Evolutionary conservation across 805 yeast genomes (phyloP).

Genomic region (Schwanniomyces occidentalis): DNA sequence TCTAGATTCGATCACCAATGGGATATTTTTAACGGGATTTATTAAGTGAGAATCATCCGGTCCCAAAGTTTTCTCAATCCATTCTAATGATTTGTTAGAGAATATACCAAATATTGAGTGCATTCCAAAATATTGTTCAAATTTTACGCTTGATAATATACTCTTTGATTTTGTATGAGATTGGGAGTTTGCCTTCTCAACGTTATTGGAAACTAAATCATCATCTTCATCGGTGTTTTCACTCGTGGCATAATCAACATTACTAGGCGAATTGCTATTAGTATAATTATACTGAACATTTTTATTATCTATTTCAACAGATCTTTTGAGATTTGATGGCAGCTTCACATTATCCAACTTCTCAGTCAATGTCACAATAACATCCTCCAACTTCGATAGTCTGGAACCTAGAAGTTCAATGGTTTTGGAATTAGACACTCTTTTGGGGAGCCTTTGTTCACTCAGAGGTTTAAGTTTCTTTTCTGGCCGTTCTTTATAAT

Average conservation of each 20-base stretch:
- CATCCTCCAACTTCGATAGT: constrained; percentile 21
- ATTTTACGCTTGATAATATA: background rate
- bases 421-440: constrained; percentile 7
- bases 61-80: constrained; percentile 29
- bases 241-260: too few species aligned
- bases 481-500: constrained; percentile 1
- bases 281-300: too few species aligned
- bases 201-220: constrained; percentile 3
- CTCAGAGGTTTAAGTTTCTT: constrained; percentile 1
- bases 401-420: constrained; percentile 19
- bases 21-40: constrained; percentile 29
- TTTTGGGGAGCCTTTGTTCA: constrained; percentile 5
- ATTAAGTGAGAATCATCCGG: constrained; percentile 18
- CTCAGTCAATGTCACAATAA: constrained; percentile 17
- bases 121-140: constrained; percentile 29
- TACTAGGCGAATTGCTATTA: too few species aligned
- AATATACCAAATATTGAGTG: constrained; percentile 38
- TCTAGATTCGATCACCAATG: constrained; percentile 20
- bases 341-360: too few species aligned
- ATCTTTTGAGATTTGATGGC: too few species aligned
- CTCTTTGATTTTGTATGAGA: background rate
- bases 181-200: background rate
- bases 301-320: too few species aligned
- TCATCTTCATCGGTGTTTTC: constrained; percentile 13
- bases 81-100: constrained; percentile 33